Percentiles rank a stretch among this genome's conserved stretches.
Evolutionary conservation across 345 rosid genomes (phyloP).

Genomic region (Hibiscus trionum): DNA sequence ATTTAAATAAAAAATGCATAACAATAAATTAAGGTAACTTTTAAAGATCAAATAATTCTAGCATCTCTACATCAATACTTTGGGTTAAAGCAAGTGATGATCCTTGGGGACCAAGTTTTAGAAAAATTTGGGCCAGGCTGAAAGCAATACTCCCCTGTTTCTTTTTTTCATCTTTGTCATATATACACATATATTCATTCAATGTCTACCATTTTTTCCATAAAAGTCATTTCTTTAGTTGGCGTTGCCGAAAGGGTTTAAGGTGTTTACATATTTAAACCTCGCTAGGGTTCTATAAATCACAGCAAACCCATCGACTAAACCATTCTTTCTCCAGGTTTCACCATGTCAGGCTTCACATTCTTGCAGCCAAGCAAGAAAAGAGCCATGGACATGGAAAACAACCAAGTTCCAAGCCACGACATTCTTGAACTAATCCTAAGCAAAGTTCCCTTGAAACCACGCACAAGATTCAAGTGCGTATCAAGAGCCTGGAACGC

Average conservation of each 20-base stretch:
- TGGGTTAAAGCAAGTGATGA: not conserved
- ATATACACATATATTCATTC: not conserved
- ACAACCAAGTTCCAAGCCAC: not conserved
- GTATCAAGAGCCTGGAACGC: not conserved
- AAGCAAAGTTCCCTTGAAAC: not conserved
- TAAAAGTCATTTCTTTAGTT: not conserved
- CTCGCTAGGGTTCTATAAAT: not conserved
- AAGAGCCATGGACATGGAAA: not conserved
- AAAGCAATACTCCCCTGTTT: not conserved
- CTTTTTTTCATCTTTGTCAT: no score
- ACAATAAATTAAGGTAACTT: no score
- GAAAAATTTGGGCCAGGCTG: not conserved
- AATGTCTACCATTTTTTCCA: not conserved
- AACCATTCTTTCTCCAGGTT: not conserved
- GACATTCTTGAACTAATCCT: not conserved
- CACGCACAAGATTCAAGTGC: not conserved
- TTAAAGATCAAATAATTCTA: no score
- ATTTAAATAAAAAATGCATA: no score
- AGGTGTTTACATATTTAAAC: not conserved
- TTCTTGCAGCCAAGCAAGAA: not conserved
- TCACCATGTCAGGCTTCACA: not conserved
- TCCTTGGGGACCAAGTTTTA: not conserved
- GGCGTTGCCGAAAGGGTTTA: not conserved
- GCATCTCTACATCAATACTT: no score
- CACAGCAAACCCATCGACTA: not conserved